Evolutionary conservation across 1,139 yeast species (phyloP), one percentile per base, ranked within the genome.

Genomic region (Pichia sorboxylosa): DNA sequence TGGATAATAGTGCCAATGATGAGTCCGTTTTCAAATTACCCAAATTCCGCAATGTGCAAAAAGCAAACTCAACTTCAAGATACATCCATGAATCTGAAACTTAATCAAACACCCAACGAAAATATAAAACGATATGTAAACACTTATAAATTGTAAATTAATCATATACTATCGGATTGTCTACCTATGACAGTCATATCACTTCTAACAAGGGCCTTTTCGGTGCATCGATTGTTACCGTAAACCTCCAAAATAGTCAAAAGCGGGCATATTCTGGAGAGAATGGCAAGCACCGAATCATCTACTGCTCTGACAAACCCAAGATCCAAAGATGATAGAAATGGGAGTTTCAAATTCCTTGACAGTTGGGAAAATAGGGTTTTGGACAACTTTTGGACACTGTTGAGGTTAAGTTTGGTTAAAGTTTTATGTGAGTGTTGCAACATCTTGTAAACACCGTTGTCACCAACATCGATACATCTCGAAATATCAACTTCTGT

Each of bases 241-340:
- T 78, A 82, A 5, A 82, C 83, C 48, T 83, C 94, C 35, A 85
- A 49, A 10, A 81, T 60, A 28, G 66, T 63, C 37, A 85, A 55
- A 32, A 68, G 69, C 1, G 76, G 69, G 44, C 90, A 79, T 13
- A 64, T 60, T 18, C 65, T 59, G 7, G 76, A 67, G 14, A 83
- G 45, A 16, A 66, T 49, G 20, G 64, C 63, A 11, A 83, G 52
- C 1, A 74, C 62, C 22, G 63, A 69, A 54, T 84, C 81, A 52
- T 82, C 83, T 5, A 82, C 67, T 15, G 73, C 61, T 31, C 92
- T 61, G 2, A 83, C 83, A 57, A 85, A 85, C 1, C 94, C 90
- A 11, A 73, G 48, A 51, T 85, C 90, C 19, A 80, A 48, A 17
- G 71, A 65, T 0, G 83, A 71, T 33, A 85, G 56, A 25, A 73